Percentiles rank a stretch among this genome's conserved stretches.
phyloP scores from a whole-genome alignment of 2,329 filamentous ascomycete genomes.

The Botrytis squamosa region DNA sequence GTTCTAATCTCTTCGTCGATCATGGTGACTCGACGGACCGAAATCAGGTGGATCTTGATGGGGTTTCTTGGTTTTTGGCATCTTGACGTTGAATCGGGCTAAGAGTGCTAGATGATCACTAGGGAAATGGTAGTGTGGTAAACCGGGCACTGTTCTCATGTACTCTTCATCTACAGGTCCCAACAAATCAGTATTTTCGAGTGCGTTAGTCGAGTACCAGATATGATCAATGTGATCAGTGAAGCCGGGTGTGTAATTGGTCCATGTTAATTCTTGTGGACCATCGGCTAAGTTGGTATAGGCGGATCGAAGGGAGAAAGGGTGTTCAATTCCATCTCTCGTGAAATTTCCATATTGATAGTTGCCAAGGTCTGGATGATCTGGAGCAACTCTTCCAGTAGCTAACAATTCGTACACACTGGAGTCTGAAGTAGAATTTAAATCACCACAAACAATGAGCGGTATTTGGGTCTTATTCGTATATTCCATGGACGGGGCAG shows the following conservation, averaged over 20 bases:
- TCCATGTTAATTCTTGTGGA: conserved; percentile 82
- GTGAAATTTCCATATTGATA: conserved; percentile 94
- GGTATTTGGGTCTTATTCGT: conserved; percentile 83
- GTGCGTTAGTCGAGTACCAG: conserved; percentile 84
- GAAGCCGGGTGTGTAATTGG: conserved; percentile 96
- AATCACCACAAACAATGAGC: conserved; percentile 88
- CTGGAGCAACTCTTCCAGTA: conserved; percentile 71
- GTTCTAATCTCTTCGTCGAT: conserved; percentile 27
- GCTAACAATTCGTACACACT: conserved; percentile 90
- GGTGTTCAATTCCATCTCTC: conserved; percentile 86
- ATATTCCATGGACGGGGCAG: conserved; percentile 83
- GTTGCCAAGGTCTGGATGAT: conserved; percentile 75
- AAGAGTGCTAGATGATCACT: conserved; percentile 70
- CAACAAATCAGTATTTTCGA: conserved; percentile 65
- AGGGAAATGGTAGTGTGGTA: conserved; percentile 74
- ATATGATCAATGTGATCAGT: conserved; percentile 93
- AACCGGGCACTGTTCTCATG: conserved; percentile 67
- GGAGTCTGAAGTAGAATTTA: conserved; percentile 86
- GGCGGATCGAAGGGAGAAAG: conserved; percentile 88
- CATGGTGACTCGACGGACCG: conserved; percentile 34
- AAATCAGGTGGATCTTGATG: conserved; percentile 37
- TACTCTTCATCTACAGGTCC: conserved; percentile 72
- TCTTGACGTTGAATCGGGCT: conserved; percentile 68
- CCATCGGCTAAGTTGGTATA: conserved; percentile 82
- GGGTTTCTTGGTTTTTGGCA: conserved; percentile 49